Base-by-base conservation (phyloP, 768 basidiomycete species). In the Rhizopogon roseolus region DNA sequence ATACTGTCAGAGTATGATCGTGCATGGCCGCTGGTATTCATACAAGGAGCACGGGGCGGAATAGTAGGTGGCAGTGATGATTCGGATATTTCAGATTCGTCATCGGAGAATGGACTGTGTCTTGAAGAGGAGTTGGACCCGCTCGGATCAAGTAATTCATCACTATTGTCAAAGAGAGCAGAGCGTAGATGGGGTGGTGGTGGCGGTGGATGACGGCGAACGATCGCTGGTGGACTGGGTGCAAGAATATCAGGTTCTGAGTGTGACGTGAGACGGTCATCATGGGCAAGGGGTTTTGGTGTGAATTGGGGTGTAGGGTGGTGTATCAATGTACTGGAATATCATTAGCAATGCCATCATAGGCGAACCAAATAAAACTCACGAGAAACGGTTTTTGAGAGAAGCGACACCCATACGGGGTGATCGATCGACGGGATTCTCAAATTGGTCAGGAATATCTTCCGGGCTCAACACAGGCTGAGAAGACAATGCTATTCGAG, bases 381-480 rank as follows among this genome's bases (percentile, higher is more conserved):
- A 84, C 81, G 69, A 68, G 55, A 81, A 77, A 61, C 68, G 72
- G 54, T 61, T 73, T 53, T 76, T 73, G 54, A 79, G 64, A 2
- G 77, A 75, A 11, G 78, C 64, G 1, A 80, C 75, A 41, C 59
- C 42, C 39, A 58, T 38, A 3, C 56, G 52, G 17, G 45, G 45
- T 22, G 45, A 48, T 34, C 6, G 6, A 11, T 36, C 34, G 11
- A 36, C 11, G 13, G 34, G 13, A 17, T 39, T 39, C n/a, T 48
- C 34, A 1, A 13, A 9, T 16, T 9, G 19, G 46, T 48, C 46
- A 36, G 8, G 17, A 22, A 9, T 36, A 16, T 36, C 34, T 22
- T 48, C 46, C 8, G 19, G n/a, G 11, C 17, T 45, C 17, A 32
- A 11, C 2, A 19, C 13, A 22, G 14, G 13, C 29, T 5, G 59